These are phyloP conservation scores for Coniella vitis DNA, from an alignment of 2,329 filamentous ascomycete species.

Conservation along the genomic window DNA sequence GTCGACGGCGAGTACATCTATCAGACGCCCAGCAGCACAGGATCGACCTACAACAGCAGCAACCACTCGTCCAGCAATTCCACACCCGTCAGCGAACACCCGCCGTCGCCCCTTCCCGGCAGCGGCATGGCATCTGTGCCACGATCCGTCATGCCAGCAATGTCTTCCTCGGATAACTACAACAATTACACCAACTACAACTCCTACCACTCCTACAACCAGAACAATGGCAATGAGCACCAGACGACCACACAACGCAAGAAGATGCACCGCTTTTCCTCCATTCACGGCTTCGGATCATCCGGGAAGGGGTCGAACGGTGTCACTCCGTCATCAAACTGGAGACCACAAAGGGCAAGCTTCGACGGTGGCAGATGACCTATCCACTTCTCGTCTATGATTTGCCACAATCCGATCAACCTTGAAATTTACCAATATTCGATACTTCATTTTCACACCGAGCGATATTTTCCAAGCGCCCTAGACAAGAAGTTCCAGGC, in stretches of 20 bases:
- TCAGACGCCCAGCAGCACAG: conserved; percentile 54
- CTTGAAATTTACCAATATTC: neutral
- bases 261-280: conserved; percentile 47
- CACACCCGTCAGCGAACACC: conserved; percentile 29
- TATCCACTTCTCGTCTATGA: neutral
- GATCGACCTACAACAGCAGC: conserved; percentile 41
- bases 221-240: no score
- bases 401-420: neutral
- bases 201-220: no score
- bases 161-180: conserved; percentile 14
- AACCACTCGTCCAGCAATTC: conserved; percentile 27
- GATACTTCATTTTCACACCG: neutral
- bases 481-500: no score
- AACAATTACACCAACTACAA: no score
- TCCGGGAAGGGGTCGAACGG: conserved; percentile 27
- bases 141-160: conserved; percentile 16
- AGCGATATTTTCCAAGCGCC: no score
- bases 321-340: conserved; percentile 27
- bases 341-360: conserved; percentile 31
- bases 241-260: conserved; percentile 31
- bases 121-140: conserved; percentile 21
- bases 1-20: conserved; percentile 95
- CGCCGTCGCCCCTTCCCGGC: conserved; percentile 15
- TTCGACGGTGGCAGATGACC: conserved; percentile 12
- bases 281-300: conserved; percentile 49